Evolutionary conservation across 208 protist species (phyloP).

Genomic region (Trypanosoma mega): DNA sequence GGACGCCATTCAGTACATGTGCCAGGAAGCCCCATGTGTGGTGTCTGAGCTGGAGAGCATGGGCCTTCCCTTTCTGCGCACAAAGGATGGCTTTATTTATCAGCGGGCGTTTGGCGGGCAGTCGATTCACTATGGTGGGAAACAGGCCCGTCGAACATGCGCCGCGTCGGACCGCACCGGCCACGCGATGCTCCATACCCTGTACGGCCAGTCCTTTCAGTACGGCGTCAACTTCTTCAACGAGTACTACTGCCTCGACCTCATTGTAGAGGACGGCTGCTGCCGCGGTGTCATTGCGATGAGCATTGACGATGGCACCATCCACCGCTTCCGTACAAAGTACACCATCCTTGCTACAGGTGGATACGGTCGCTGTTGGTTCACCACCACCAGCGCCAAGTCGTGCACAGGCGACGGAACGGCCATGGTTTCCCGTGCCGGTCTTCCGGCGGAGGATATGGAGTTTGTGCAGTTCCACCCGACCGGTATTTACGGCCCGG

Average conservation of each 20-base stretch:
- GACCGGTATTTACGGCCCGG: conserved; percentile 98
- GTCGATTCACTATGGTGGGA: conserved; percentile 97
- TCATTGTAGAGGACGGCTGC: conserved; percentile 98
- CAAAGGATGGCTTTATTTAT: conserved; percentile 98
- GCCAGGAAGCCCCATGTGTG: conserved; percentile 93
- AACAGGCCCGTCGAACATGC: conserved; percentile 96
- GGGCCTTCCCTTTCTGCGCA: conserved; percentile 98
- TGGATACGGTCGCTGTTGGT: conserved; percentile 97
- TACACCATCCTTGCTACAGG: conserved; percentile 98
- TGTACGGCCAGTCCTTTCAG: conserved; percentile 97
- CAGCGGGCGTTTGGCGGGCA: conserved; percentile 99
- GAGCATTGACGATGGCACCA: conserved; percentile 97
- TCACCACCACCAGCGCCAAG: conserved; percentile 98
- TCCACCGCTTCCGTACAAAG: conserved; percentile 97
- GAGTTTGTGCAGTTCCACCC: conserved; percentile 99
- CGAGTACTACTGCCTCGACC: conserved; percentile 99
- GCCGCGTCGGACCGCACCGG: conserved; percentile 98
- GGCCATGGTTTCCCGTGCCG: conserved; percentile 98
- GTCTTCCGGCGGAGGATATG: conserved; percentile 97
- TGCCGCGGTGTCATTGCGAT: conserved; percentile 97
- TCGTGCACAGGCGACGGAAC: conserved; percentile 99
- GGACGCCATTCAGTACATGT: conserved; percentile 99
- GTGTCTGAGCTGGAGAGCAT: conserved; percentile 97
- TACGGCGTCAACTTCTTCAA: conserved; percentile 98
- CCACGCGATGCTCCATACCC: conserved; percentile 98